Evolutionary conservation across 441 rosid genomes (phyloP), one percentile per base, ranked within the genome.

Genomic region (Bocquillonia castaneifolia): DNA sequence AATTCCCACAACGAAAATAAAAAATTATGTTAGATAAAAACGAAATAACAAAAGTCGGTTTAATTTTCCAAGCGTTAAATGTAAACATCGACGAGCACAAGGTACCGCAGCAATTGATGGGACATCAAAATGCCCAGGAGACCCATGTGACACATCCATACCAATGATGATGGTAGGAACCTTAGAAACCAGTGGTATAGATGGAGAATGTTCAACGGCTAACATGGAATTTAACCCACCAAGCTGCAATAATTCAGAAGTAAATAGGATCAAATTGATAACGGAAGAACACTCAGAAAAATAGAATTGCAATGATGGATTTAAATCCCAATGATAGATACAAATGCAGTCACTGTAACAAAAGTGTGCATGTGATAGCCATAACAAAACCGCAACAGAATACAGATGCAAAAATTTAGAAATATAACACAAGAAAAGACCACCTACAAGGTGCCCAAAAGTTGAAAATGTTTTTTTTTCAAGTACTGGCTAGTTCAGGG

Each of bases 61-160:
- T 7, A 39, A 18, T 25, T 10, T 36, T 22, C n/a, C 14, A 4
- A 54, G 42, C 45, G 8, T 50, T 23, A 28, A 15, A 8, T 45
- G 9, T 2, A 37, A 22, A 34, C 36, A 26, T 37, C 6, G 31
- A 28, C 13, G 57, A 18, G 20, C 34, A 36, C 59, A 17, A 66
- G 8, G 60, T 85, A 91, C 95, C 69, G 95, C 97, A 72, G 95
- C 97, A 74, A 90, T 85, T 37, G 94, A 88, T 0, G 96, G 96
- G 0, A 84, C 51, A 75, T 85, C 88, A 14, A 89, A 81, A 64
- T 84, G 92, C 45, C 92, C 94, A 44, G 96, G 96, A 40, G 92
- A 85, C 54, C 96, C 93, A 61, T 90, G 96, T 0, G 93, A 86
- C 0, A 90, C 96, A 74, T 90, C 94, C 94, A 88, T 90, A 20